Evolutionary conservation across 148 eudicot species (phyloP).

Genomic region (Rhododendron henanense): DNA sequence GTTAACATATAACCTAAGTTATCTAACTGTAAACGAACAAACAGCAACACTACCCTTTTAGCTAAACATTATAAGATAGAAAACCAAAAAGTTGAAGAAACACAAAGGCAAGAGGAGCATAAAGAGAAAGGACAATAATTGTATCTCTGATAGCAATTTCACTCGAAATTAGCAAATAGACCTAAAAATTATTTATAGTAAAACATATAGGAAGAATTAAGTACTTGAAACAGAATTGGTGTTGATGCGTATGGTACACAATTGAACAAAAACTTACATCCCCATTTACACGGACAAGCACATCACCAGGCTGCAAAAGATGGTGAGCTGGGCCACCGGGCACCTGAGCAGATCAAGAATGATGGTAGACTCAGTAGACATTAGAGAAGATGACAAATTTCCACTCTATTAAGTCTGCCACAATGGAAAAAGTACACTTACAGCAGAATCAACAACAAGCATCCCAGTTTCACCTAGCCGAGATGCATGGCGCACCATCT

Average conservation of each 20-base stretch:
- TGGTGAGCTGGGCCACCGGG: slow-evolving; percentile 94
- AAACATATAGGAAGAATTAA: not conserved
- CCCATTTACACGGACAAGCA: slow-evolving; percentile 80
- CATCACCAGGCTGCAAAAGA: slow-evolving; percentile 94
- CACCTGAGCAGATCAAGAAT: slow-evolving; percentile 51
- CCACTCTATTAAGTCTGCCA: not conserved
- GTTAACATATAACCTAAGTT: not conserved
- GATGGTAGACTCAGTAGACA: not conserved
- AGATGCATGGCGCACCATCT: slow-evolving; percentile 90
- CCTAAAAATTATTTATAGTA: not conserved
- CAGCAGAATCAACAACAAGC: slow-evolving; percentile 97
- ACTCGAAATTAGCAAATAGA: not conserved
- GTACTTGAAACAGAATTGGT: not conserved
- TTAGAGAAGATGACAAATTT: not conserved
- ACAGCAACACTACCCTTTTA: not conserved
- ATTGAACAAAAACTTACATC: slow-evolving; percentile 44
- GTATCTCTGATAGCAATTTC: not conserved
- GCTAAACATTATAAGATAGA: not conserved
- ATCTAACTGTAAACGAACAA: not conserved
- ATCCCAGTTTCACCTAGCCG: slow-evolving; percentile 96
- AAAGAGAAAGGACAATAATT: not conserved
- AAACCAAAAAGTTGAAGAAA: not conserved
- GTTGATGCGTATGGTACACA: not conserved
- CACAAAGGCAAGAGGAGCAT: not conserved
- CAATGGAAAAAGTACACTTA: slow-evolving; percentile 31